These are phyloP conservation scores for Penicillium egyptiacum DNA, from an alignment of 495 filamentous ascomycete species.

Conservation along the genomic window DNA sequence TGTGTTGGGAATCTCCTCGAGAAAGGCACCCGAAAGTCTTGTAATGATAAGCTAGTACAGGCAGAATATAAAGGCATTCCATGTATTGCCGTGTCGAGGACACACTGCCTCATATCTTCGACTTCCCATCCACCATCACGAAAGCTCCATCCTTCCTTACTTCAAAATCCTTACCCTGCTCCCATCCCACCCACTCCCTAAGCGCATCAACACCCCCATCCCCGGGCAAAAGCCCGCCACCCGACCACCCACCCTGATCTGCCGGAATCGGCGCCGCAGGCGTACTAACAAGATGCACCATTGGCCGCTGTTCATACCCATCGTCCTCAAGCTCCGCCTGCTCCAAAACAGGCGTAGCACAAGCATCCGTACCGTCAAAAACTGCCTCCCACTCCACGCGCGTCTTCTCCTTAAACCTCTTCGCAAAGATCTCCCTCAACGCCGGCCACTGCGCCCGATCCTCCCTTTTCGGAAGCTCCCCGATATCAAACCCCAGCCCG, in stretches of 20 bases:
- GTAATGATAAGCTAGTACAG: background rate
- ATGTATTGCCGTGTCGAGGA: background rate
- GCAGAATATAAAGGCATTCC: background rate
- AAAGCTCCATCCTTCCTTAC: conserved; percentile 56
- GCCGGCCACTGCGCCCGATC: conserved; percentile 65
- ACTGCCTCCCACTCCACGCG: conserved; percentile 78
- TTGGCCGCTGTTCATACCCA: conserved; percentile 71
- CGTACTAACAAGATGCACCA: conserved; percentile 66
- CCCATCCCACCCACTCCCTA: conserved; percentile 77
- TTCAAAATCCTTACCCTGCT: conserved; percentile 65
- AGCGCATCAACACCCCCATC: conserved; percentile 70
- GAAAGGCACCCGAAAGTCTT: background rate
- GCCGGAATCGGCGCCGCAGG: conserved; percentile 58
- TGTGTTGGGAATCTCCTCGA: no score
- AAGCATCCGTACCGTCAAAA: conserved; percentile 89
- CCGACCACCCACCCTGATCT: conserved; percentile 65
- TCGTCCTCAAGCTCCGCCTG: conserved; percentile 68
- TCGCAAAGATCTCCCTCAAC: conserved; percentile 59
- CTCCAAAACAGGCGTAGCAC: conserved; percentile 81
- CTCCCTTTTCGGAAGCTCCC: conserved; percentile 51
- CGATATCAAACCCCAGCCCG: conserved; percentile 57
- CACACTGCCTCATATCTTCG: background rate
- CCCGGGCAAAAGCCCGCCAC: conserved; percentile 59
- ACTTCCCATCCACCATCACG: background rate
- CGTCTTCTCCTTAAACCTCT: conserved; percentile 69